A percentile compares a stretch with the other conserved stretches of the same genome.
These are phyloP conservation scores for Ploettnerulaceae sp. DNA, from an alignment of 2,329 filamentous ascomycete genomes.

Conservation along the genomic window DNA sequence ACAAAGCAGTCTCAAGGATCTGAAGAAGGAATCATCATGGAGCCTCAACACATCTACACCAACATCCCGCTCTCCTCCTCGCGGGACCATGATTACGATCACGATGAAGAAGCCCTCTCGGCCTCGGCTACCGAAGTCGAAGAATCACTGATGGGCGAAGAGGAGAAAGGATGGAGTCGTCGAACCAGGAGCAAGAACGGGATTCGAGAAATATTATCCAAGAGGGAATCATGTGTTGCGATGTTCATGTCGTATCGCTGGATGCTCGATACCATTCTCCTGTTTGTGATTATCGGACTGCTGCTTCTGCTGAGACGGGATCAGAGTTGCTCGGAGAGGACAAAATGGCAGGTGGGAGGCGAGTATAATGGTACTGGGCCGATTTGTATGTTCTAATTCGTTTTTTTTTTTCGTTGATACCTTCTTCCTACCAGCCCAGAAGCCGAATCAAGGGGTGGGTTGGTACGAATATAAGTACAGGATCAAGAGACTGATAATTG, in stretches of 20 bases:
- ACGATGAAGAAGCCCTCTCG: background rate
- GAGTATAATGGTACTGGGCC: conserved; percentile 1
- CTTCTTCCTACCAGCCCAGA: background rate
- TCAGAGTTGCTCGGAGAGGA: background rate
- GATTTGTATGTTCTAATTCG: background rate
- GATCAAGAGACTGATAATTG: background rate
- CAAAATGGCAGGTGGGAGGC: conserved; percentile 1
- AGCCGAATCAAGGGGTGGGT: too few species aligned
- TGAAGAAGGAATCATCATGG: too few species aligned
- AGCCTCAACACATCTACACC: background rate
- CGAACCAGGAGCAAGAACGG: background rate
- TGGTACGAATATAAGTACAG: too few species aligned
- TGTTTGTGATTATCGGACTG: background rate
- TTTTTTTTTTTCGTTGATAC: too few species aligned
- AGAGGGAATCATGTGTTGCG: background rate
- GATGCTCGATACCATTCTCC: background rate
- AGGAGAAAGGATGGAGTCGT: background rate
- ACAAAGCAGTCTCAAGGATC: too few species aligned
- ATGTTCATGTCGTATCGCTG: background rate
- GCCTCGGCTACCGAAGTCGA: background rate
- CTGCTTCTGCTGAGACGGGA: background rate
- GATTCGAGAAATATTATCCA: background rate
- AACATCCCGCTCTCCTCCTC: background rate
- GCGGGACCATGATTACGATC: background rate
- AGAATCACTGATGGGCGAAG: conserved; percentile 1